Evolutionary conservation across 208 protist genomes (phyloP).

Genomic region (Acanthamoeba castellanii): DNA sequence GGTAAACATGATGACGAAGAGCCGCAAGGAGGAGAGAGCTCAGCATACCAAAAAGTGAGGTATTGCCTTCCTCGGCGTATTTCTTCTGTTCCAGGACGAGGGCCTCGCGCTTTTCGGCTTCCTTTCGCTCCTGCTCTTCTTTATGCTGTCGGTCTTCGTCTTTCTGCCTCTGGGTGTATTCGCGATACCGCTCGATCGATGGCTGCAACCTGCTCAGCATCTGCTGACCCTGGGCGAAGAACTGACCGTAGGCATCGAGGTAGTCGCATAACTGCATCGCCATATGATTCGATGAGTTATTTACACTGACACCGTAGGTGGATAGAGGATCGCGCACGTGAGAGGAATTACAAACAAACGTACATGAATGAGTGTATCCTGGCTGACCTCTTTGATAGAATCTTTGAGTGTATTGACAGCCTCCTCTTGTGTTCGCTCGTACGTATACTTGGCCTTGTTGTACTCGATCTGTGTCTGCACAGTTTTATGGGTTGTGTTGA

Average conservation of each 20-base stretch:
- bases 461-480: slow-evolving; percentile 54
- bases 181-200: slow-evolving; percentile 4
- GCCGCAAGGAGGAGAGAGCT: not conserved
- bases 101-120: slow-evolving; percentile 21
- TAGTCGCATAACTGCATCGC: slow-evolving; percentile 46
- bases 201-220: slow-evolving; percentile 33
- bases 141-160: slow-evolving; percentile 21
- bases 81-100: slow-evolving; percentile 56
- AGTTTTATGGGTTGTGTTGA: not conserved
- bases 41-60: not conserved
- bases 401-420: not conserved
- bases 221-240: slow-evolving; percentile 14
- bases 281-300: not conserved
- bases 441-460: slow-evolving; percentile 37
- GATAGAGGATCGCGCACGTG: too few relatives aligned
- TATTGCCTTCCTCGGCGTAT: slow-evolving; percentile 21
- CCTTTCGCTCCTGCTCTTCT: slow-evolving; percentile 43
- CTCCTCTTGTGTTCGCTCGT: slow-evolving; percentile 44
- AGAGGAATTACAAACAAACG: too few relatives aligned
- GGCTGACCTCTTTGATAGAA: not conserved
- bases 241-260: slow-evolving; percentile 43
- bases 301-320: too few relatives aligned
- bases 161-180: not conserved
- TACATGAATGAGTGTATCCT: slow-evolving; percentile 19
- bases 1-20: not conserved